Evolutionary conservation across 352 stramenopile species (phyloP), one percentile per base, ranked within the genome.

Genomic region (Globisporangium apiculatum): DNA sequence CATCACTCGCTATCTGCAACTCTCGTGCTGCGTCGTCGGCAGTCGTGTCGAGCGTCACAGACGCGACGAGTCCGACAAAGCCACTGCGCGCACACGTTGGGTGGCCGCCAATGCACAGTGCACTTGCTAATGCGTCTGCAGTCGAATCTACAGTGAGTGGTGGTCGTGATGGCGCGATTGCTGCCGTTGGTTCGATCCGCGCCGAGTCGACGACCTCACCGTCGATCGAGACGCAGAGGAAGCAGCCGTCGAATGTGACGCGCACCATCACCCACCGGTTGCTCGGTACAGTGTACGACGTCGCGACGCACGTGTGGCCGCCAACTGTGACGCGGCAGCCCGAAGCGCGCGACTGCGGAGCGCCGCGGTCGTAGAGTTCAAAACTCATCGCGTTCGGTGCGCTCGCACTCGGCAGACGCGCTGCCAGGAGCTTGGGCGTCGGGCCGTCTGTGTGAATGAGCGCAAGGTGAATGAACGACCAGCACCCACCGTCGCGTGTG

Each of bases 51-150:
- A 74, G 18, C 14, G 31, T n/a, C 4, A 62, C 48, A 8, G 58
- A 53, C 3, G 68, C 66, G 45, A 89, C 68, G 0, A 89, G 24
- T 7, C 79, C 76, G 7, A 89, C 65, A 51, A 86, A 87, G 2
- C 79, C 79, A 45, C 69, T 74, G 38, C 61, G 82, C 66, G 14
- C 71, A 62, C 9, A 88, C 72, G 37, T 61, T 11, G 74, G 65
- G 31, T 80, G 74, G 0, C 76, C 78, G 9, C 78, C 73, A 35
- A 86, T 61, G 53, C 78, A 86, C 31, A 86, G 58, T 1, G 78
- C 53, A 12, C 31, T 73, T 18, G 69, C 72, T 11, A 42, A 51
- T 9, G 49, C 31, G 42, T 36, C 48, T 49, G 51, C 40, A 12
- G 43, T 45, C 53, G 53, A 63, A 35, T 62, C 46, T 50, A 65